Percentiles rank a stretch among this genome's conserved stretches.
Conservation (phyloP, 164 flowering plant genomes). For the Annona cherimola region DNA sequence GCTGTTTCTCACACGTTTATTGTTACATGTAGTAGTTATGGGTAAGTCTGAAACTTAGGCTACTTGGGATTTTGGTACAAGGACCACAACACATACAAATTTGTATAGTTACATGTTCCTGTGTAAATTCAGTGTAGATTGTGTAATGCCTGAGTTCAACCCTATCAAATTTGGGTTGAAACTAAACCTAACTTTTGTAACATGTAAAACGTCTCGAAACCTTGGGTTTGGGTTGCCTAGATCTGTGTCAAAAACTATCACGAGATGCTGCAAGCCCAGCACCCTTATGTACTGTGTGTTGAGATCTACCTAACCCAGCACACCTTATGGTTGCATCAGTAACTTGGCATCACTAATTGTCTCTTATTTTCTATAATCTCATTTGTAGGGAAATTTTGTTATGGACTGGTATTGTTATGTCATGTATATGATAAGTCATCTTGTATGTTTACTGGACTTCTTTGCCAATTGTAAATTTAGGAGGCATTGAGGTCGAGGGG, state of each 20-base stretch:
- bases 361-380: not conserved
- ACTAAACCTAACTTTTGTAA: not conserved
- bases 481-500: slow-evolving; percentile 82
- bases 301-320: not conserved
- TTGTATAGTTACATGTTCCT: no score
- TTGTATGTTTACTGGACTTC: not conserved
- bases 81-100: no score
- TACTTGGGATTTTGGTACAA: not conserved
- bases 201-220: not conserved
- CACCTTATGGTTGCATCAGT: not conserved
- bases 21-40: not conserved
- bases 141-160: no score
- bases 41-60: not conserved
- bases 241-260: not conserved
- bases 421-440: not conserved
- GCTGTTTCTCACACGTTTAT: not conserved
- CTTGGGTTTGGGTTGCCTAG: not conserved
- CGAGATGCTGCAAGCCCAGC: not conserved
- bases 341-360: not conserved
- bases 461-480: slow-evolving; percentile 22
- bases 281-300: not conserved
- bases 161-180: not conserved
- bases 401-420: not conserved
- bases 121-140: no score
- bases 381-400: not conserved